Evolutionary conservation across 768 basidiomycete genomes (phyloP).

Genomic region (Rhodotorula taiwanensis): DNA sequence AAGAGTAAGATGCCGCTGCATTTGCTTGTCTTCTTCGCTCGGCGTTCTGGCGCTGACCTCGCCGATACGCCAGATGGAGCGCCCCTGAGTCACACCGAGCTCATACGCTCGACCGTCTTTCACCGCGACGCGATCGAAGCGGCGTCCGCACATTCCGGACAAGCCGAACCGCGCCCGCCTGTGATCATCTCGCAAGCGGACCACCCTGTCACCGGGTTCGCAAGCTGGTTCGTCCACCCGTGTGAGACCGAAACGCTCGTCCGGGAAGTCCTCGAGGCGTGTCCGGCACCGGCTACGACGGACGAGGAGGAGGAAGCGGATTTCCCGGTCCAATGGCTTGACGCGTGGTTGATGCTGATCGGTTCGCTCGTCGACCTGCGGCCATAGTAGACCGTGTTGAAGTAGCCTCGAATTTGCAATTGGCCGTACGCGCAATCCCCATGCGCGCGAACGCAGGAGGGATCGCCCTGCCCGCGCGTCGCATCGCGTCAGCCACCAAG

Average conservation of each 20-base stretch:
- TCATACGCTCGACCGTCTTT: constrained; percentile 59
- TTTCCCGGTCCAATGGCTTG: constrained; percentile 42
- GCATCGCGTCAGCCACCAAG: too few relatives aligned
- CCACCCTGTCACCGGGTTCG: constrained; percentile 66
- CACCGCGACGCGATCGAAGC: too few relatives aligned
- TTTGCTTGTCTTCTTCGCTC: background rate
- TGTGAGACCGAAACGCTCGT: constrained; percentile 67
- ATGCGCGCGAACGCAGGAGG: too few relatives aligned
- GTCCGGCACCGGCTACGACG: background rate
- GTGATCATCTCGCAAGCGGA: constrained; percentile 80
- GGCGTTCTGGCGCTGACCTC: too few relatives aligned
- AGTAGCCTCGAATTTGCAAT: too few relatives aligned
- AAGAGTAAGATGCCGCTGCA: constrained; percentile 62
- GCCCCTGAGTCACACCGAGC: constrained; percentile 52
- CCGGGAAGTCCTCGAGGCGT: constrained; percentile 55
- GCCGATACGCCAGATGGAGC: too few relatives aligned
- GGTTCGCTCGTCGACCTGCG: constrained; percentile 58
- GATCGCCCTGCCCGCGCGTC: too few relatives aligned
- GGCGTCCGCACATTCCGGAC: background rate
- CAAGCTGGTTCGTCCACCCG: constrained; percentile 82
- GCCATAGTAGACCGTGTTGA: too few relatives aligned
- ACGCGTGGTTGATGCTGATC: constrained; percentile 72
- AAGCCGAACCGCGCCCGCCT: constrained; percentile 28
- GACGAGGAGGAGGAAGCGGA: background rate
- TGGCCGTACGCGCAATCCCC: too few relatives aligned